Evolutionary conservation across 1,139 yeast species (phyloP), one percentile per base, ranked within the genome.

Genomic region (Zygosaccharomyces pseudobailii): DNA sequence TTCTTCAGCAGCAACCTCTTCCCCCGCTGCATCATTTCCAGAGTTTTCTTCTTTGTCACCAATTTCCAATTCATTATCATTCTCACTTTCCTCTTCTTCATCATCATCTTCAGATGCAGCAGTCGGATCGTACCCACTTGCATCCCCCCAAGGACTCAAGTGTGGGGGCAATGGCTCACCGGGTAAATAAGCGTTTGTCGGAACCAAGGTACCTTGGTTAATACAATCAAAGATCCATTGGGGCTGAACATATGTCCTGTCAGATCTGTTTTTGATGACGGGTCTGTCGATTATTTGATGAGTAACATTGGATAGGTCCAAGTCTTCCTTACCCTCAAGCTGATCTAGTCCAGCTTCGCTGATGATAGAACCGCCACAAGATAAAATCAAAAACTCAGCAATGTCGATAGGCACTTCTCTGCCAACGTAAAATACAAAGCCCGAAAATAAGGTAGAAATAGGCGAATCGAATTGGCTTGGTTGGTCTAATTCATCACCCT

Each of bases 61-160:
- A 4, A 67, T 80, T 5, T 71, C 82, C 20, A 68, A 81, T 3
- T 67, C 80, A 13, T 62, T 79, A 17, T 67, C 81, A 10, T 66
- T 78, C 10, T 71, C 82, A 9, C 68, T 81, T 5, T 68, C 80
- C 28, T 68, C 82, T 3, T 66, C 79, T 23, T 69, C 86, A 9
- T 66, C 80, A 4, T 66, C 80, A 23, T 63, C 76, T 9, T 62
- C 76, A 8, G 65, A 76, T 25, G 62, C 71, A 22, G 80, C 85
- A 49, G 76, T 82, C 57, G 98, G 98, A 69, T 90, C 81, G 69
- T 92, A 92, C 46, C 84, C 86, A 59, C 86, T 88, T 48, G 90
- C 80, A 71, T 92, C 97, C 57, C 97, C 97, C 97, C 98, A 92
- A 73, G 99, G 99, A 47, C 96, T 86, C 64, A 94, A 76, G 70